Base-by-base conservation (phyloP, 805 yeast species). In the Wickerhamiella siamensis region DNA sequence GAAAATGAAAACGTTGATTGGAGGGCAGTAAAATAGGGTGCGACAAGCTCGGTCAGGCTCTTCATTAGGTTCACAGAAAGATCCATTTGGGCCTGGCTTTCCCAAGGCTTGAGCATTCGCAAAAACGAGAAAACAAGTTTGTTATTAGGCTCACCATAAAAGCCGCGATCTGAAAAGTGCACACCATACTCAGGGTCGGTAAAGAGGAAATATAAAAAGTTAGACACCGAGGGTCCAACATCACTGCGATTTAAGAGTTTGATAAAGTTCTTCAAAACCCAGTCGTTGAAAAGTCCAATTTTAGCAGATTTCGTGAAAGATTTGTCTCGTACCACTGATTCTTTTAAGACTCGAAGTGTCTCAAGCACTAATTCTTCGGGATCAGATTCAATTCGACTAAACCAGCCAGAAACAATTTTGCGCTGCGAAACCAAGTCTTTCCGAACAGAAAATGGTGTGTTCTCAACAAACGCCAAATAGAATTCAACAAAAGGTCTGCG, bases 61-160 rank as follows among this genome's bases (percentile, higher is more conserved):
- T 59, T 46, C 31, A 88, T 62, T 15, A 81, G 68, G 10, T 59
- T 54, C 5, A 75, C 52, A 0, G 69, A 70, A 15, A 80, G 65
- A 12, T 70, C 69, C 43, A 77, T 62, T 51, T 84, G 94, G 21
- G 61, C 45, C 16, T 69, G 70, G 47, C 81, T 79, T 47, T 81
- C 86, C 83, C 93, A 77, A 1, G 95, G 94, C 51, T 80, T 83
- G 52, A 87, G 64, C 24, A 67, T 63, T 5, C 75, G 74, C 18
- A 86, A 55, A 4, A 83, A 59, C 2, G 77, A 70, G 51, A 74
- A 77, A 3, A 83, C 59, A 22, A 79, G 62, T 54, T 77, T 78
- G 58, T 88, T 86, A 53, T 79, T 71, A 26, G 80, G 64, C 10
- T 41, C 45, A 12, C 41, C 36, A 36, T 50, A 53, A 63, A 65